Percentiles rank a stretch among this genome's conserved stretches.
phyloP scores from a whole-genome alignment of 768 basidiomycete genomes.

The Hortiboletus flavorubellus region DNA sequence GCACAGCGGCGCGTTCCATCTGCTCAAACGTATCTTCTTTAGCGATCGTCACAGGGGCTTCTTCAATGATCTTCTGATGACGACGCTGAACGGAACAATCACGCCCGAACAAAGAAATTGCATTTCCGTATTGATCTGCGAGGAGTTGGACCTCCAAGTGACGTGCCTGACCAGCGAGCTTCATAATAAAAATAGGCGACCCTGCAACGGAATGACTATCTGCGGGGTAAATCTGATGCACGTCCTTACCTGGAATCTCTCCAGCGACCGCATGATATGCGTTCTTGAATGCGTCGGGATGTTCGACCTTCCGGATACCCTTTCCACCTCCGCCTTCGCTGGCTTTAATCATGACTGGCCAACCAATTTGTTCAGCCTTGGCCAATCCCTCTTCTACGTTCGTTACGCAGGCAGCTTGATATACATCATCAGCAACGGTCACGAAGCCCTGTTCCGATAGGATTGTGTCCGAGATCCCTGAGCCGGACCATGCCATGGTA shows the following conservation, averaged over 20 bases:
- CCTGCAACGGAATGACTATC: slow-evolving; percentile 44
- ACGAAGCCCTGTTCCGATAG: slow-evolving; percentile 88
- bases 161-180: slow-evolving; percentile 95
- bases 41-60: slow-evolving; percentile 98
- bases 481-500: slow-evolving; percentile 98
- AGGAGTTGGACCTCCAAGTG: slow-evolving; percentile 98
- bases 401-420: slow-evolving; percentile 83
- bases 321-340: slow-evolving; percentile 99
- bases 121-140: slow-evolving; percentile 98
- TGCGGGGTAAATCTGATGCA: background rate
- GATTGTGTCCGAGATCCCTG: slow-evolving; percentile 84
- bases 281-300: slow-evolving; percentile 85
- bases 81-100: slow-evolving; percentile 99
- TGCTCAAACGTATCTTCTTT: slow-evolving; percentile 87
- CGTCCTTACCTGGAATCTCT: slow-evolving; percentile 85
- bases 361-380: slow-evolving; percentile 86
- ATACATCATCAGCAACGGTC: slow-evolving; percentile 89
- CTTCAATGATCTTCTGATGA: slow-evolving; percentile 99
- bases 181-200: slow-evolving; percentile 99
- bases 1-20: slow-evolving; percentile 99
- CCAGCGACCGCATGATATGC: slow-evolving; percentile 90
- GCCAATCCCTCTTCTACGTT: slow-evolving; percentile 82
- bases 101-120: slow-evolving; percentile 97
- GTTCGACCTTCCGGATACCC: slow-evolving; percentile 94
- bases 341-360: slow-evolving; percentile 99